Conservation (phyloP, 306 rosid genomes). For the Inga laurina region DNA sequence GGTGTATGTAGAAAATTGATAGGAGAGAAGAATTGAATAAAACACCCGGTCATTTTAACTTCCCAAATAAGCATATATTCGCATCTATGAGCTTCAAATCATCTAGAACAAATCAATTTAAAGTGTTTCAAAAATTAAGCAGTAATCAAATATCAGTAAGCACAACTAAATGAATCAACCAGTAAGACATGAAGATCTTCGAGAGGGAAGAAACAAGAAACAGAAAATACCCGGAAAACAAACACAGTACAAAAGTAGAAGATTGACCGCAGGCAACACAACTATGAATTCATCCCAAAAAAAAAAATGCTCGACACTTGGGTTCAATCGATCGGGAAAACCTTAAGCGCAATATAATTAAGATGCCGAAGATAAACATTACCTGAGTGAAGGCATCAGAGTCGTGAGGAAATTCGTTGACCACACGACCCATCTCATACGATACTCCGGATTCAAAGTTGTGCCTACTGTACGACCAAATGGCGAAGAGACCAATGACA, state of each 20-base stretch:
- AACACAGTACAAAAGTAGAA: neutral
- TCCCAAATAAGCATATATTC: neutral
- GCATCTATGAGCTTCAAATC: neutral
- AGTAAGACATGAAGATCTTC: neutral
- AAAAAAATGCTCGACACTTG: neutral
- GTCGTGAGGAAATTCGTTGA: conserved; percentile 86
- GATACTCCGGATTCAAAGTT: conserved; percentile 15
- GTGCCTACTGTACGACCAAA: conserved; percentile 50
- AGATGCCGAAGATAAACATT: neutral
- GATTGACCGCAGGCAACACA: neutral
- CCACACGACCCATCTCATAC: conserved; percentile 57
- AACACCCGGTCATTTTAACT: neutral
- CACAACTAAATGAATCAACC: neutral
- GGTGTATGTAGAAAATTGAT: neutral
- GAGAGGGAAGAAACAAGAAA: neutral
- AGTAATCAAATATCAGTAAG: conserved; percentile 11
- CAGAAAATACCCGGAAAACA: neutral
- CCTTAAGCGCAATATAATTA: neutral
- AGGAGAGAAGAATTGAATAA: neutral
- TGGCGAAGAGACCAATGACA: conserved; percentile 41
- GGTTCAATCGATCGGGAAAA: neutral
- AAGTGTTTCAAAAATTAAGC: neutral
- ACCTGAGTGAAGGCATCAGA: conserved; percentile 94
- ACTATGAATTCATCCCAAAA: neutral
- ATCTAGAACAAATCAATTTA: neutral